Base-by-base conservation (phyloP, 106 monocot species). In the Vanilla planifolia region DNA sequence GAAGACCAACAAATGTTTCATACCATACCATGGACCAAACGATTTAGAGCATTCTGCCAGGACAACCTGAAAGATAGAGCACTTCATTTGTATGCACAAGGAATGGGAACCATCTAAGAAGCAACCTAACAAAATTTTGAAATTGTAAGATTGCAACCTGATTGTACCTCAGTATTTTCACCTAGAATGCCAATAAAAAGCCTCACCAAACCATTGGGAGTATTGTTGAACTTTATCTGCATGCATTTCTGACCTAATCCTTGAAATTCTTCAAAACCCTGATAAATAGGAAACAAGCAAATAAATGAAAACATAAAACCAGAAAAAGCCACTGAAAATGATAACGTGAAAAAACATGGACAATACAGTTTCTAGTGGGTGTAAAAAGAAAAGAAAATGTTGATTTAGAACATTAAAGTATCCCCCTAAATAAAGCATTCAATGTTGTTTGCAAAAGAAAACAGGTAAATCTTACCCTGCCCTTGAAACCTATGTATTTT, bases 21-120 rank as follows among this genome's bases (percentile, higher is more conserved):
- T 48, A 62, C 20, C 79, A 81, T 65, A 96, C 96, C 96, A 96
- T 41, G 96, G 78, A 15, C 91, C 96, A 82, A 87, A 96, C 59
- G 73, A 60, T 62, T 79, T 96, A 39, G 79, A 78, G 74, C 86
- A 91, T 67, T 96, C 86, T 46, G 91, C 90, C 58, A 96, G 67
- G 56, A 96, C 81, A 85, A 91, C 86, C 96, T 96, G 41, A 62
- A 48, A 36, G 11, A 59, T 33, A 21, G 30, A 66, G 35, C 32
- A 32, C 29, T 59, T n/a, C n/a, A n/a, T n/a, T n/a, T 35, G 13
- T 51, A 59, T 40, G 48, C 11, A 60, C 39, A 17, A 57, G 2
- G 14, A 33, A 32, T 43, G 27, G 28, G 17, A 39, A 66, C 22
- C 48, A 20, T 30, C 55, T 51, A 56, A 41, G 25, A 58, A 46